Evolutionary conservation across 306 rosid species (phyloP).

Genomic region (Citrullus mucosospermus): DNA sequence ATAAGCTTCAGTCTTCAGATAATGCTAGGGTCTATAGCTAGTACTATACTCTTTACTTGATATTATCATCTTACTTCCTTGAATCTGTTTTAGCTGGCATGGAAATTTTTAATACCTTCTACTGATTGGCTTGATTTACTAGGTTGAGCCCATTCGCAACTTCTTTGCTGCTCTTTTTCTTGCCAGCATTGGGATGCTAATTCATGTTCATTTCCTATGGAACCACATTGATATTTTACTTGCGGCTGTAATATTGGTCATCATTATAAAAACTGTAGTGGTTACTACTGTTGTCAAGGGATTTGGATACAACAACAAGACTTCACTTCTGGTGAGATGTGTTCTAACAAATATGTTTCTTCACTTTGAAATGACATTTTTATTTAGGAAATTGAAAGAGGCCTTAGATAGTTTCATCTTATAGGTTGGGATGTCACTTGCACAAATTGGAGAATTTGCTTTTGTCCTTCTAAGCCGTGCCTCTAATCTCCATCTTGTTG

Average conservation of each 20-base stretch:
- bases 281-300: constrained; percentile 77
- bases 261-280: constrained; percentile 66
- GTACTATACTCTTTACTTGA: neutral
- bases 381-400: constrained; percentile 4
- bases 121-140: constrained; percentile 21
- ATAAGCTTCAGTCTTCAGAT: neutral
- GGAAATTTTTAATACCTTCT: constrained; percentile 9
- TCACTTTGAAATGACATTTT: neutral
- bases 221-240: constrained; percentile 87
- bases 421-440: constrained; percentile 96
- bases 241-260: constrained; percentile 91
- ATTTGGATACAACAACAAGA: constrained; percentile 85
- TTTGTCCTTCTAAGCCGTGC: constrained; percentile 98
- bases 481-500: constrained; percentile 92
- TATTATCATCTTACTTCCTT: neutral
- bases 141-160: constrained; percentile 98
- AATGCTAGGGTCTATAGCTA: neutral
- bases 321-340: constrained; percentile 79
- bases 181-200: constrained; percentile 98
- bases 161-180: constrained; percentile 91
- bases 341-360: constrained; percentile 11
- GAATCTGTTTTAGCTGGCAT: neutral
- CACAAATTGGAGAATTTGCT: constrained; percentile 96
- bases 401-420: constrained; percentile 39
- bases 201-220: constrained; percentile 97